Evolutionary conservation across 352 stramenopile genomes (phyloP).

Genomic region (Halophytophthora batemanensis): DNA sequence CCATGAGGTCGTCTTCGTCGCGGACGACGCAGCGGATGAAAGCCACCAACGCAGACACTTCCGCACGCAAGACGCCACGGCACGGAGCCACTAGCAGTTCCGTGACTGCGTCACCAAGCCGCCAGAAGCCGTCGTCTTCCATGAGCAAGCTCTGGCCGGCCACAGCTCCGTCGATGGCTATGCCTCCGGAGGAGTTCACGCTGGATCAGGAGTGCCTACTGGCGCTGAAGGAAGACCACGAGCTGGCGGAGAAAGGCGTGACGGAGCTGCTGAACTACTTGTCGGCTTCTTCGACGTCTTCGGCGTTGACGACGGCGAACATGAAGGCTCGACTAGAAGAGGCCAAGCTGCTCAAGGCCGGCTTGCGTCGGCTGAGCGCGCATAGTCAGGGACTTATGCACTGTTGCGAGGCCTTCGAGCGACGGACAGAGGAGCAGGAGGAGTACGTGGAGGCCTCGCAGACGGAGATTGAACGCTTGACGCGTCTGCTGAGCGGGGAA

Average conservation of each 20-base stretch:
- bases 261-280: constrained; percentile 57
- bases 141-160: constrained; percentile 40
- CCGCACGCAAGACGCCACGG: constrained; percentile 5
- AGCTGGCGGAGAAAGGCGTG: constrained; percentile 55
- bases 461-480: constrained; percentile 45
- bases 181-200: constrained; percentile 42
- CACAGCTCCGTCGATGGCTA: constrained; percentile 18
- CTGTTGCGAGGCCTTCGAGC: constrained; percentile 46
- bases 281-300: constrained; percentile 17
- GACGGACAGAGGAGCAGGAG: constrained; percentile 37
- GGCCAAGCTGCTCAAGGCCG: constrained; percentile 47
- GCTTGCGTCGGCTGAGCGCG: constrained; percentile 33
- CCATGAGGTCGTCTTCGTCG: constrained; percentile 29
- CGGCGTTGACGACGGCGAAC: constrained; percentile 31
- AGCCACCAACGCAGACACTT: constrained; percentile 1
- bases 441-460: constrained; percentile 38
- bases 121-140: constrained; percentile 9
- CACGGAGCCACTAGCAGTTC: background rate
- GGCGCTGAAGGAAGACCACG: constrained; percentile 69
- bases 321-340: constrained; percentile 52
- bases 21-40: constrained; percentile 18
- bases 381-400: constrained; percentile 49
- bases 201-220: constrained; percentile 39
- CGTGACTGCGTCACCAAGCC: constrained; percentile 8
- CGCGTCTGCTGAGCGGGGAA: constrained; percentile 28